phyloP scores from a whole-genome alignment of 306 rosid genomes.

The Ormosia emarginata region DNA sequence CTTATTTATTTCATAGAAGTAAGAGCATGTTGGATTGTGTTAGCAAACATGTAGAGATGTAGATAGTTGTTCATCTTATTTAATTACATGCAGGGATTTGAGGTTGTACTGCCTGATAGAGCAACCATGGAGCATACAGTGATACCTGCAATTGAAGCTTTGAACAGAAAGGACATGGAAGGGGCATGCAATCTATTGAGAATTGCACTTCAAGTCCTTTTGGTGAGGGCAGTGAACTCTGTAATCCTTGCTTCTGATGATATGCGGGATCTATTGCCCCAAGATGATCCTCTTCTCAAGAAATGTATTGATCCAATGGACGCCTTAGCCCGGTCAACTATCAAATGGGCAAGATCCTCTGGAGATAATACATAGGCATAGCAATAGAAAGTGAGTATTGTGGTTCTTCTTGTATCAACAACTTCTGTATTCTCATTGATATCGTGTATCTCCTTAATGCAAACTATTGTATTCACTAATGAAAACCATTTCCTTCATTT shows the following conservation, averaged over 20 bases:
- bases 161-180: constrained; percentile 69
- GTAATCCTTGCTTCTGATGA: constrained; percentile 74
- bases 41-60: not conserved
- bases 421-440: constrained; percentile 20
- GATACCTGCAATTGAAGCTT: constrained; percentile 70
- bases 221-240: constrained; percentile 64
- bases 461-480: not conserved
- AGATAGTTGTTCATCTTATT: not conserved
- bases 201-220: constrained; percentile 75
- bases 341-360: constrained; percentile 39
- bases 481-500: not conserved
- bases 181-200: constrained; percentile 71
- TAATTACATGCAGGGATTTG: constrained; percentile 59
- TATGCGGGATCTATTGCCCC: constrained; percentile 55
- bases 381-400: not conserved
- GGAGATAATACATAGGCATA: constrained; percentile 17
- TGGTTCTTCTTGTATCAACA: not conserved
- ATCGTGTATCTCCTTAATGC: not conserved
- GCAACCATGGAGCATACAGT: constrained; percentile 75
- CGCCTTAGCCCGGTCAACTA: constrained; percentile 41
- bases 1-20: not conserved
- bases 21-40: not conserved
- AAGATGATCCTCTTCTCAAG: constrained; percentile 47
- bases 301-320: constrained; percentile 47
- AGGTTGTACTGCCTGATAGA: constrained; percentile 68